Evolutionary conservation across 345 rosid genomes (phyloP), one percentile per base, ranked within the genome.

Genomic region (Eucalyptus polyanthemos): DNA sequence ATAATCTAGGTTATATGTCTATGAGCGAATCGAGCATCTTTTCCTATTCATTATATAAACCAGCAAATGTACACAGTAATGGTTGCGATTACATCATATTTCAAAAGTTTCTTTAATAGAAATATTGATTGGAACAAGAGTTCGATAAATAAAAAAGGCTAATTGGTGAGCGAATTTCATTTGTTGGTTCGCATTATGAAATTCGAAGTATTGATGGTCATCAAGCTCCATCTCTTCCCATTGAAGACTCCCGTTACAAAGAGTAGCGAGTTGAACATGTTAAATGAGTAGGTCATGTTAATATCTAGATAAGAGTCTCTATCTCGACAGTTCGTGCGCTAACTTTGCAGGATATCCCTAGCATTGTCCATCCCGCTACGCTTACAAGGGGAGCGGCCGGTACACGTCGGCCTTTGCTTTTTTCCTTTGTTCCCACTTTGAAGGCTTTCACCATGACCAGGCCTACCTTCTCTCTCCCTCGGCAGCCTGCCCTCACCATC

Each of bases 131-230:
- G 1, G 72, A 62, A 29, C 15, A 29, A 62, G 34, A 62, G 17
- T 14, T 62, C 1, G 3, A 19, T 13, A 12, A 29, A 29, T 62
- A 4, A 14, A 14, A 62, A 62, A 13, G 69, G 34, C 16, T 62
- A 4, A 62, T 62, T 9, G 1, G 4, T 1, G 34, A 14, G 17
- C 5, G 5, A 29, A 13, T 2, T 14, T 62, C 34, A 62, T 62
- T 29, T 62, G 15, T 29, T 1, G 5, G 9, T 62, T 62, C 2
- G 31, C 15, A 4, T 14, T 27, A 62, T 7, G 19, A 62, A 62
- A 62, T 6, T 62, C 16, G 0, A 6, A 27, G 16, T 3, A 27
- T 60, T 6, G 8, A 6, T 60, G 0, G 69, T 27, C 15, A 62
- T 62, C 31, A 27, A 62, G 9, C 69, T 62, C 34, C 69, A 13